Percentiles rank a stretch among this genome's conserved stretches.
These are phyloP conservation scores for Plasmodium vinckei DNA, from an alignment of 169 alveolate species.

Conservation along the genomic window DNA sequence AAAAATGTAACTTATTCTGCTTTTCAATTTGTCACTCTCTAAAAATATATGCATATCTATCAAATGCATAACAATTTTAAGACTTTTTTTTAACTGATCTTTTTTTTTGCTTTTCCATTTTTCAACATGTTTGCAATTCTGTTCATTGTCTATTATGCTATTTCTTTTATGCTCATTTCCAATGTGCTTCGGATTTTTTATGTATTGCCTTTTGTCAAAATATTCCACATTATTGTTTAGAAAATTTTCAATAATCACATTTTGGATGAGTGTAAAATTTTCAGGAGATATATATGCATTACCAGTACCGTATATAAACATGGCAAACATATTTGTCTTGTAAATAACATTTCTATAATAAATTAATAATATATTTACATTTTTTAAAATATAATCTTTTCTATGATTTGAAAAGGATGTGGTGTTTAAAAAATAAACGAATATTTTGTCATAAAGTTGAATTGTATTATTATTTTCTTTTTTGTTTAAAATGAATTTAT, in stretches of 20 bases:
- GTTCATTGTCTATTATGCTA: not conserved
- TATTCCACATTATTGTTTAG: conserved; percentile 23
- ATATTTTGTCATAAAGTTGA: conserved; percentile 18
- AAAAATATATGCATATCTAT: conserved; percentile 14
- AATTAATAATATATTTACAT: conserved; percentile 11
- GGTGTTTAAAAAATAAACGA: conserved; percentile 24
- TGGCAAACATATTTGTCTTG: not conserved
- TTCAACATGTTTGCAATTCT: not conserved
- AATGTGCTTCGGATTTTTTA: not conserved
- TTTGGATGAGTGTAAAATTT: conserved; percentile 14
- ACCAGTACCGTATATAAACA: conserved; percentile 6
- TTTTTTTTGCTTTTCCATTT: not conserved
- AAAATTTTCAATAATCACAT: conserved; percentile 13
- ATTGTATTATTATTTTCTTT: conserved; percentile 5
- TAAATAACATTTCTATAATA: conserved; percentile 33
- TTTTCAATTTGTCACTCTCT: conserved; percentile 7
- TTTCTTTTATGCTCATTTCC: not conserved
- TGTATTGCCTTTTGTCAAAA: conserved; percentile 3
- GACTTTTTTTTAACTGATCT: not conserved
- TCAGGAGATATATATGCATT: conserved; percentile 15
- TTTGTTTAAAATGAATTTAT: conserved; percentile 18
- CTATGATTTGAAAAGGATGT: conserved; percentile 1
- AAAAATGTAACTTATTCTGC: conserved; percentile 28
- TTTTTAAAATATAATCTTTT: not conserved
- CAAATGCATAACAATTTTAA: conserved; percentile 11